A percentile compares a stretch with the other conserved stretches of the same genome.
Evolutionary conservation across 768 basidiomycete genomes (phyloP).

Genomic region (Coprinopsis sp.): DNA sequence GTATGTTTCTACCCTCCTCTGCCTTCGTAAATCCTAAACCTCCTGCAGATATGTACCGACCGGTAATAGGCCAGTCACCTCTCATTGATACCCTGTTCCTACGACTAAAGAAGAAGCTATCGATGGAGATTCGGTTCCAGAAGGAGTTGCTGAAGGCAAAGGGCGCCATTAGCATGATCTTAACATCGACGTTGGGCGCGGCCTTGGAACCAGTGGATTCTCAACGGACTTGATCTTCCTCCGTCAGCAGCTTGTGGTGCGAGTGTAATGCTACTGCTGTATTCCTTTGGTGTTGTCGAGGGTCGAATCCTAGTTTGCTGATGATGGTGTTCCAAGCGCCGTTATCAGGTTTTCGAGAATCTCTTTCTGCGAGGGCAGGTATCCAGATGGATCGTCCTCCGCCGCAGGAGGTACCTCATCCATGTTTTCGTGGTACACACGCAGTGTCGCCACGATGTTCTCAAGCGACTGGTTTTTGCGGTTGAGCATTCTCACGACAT

Average conservation of each 20-base stretch:
- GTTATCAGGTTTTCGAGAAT: constrained; percentile 66
- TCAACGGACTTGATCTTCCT: background rate
- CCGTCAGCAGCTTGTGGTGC: too few relatives aligned
- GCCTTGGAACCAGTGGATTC: constrained; percentile 11
- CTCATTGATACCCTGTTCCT: constrained; percentile 84
- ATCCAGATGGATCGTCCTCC: constrained; percentile 32
- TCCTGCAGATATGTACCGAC: constrained; percentile 78
- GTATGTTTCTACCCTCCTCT: constrained; percentile 38
- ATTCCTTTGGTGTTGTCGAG: background rate
- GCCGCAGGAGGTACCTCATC: constrained; percentile 38
- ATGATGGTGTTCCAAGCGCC: constrained; percentile 38
- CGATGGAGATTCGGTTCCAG: constrained; percentile 84
- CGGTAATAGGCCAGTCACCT: constrained; percentile 91
- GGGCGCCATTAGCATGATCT: constrained; percentile 89
- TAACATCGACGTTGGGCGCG: constrained; percentile 46
- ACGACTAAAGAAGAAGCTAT: constrained; percentile 78
- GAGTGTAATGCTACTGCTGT: too few relatives aligned
- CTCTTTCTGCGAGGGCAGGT: constrained; percentile 51
- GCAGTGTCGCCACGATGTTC: constrained; percentile 69
- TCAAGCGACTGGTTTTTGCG: constrained; percentile 67
- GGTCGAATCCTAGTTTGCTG: constrained; percentile 11
- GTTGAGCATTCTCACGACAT: constrained; percentile 69
- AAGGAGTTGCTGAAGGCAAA: constrained; percentile 75
- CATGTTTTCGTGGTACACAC: constrained; percentile 69
- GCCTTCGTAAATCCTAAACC: constrained; percentile 4